These are phyloP conservation scores for Ramaria rubella DNA, from an alignment of 768 basidiomycete genomes.

Conservation along the genomic window DNA sequence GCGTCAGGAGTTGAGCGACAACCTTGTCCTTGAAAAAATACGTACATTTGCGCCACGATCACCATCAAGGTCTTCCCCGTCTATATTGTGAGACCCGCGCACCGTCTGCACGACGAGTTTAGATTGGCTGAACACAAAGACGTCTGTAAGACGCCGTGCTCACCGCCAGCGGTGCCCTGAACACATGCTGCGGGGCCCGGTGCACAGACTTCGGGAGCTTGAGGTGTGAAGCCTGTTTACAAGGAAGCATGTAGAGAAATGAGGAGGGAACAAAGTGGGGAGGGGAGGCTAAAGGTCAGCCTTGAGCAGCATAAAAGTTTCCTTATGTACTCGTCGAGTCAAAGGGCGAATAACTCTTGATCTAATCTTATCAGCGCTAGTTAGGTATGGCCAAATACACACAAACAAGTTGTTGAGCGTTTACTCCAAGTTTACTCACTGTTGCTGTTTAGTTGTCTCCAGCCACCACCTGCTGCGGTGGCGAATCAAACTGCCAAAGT, in stretches of 20 bases:
- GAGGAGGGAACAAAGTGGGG: not conserved
- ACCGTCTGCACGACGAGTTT: slow-evolving; percentile 3
- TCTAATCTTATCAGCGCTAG: slow-evolving; percentile 12
- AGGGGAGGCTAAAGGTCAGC: not conserved
- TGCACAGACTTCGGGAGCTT: slow-evolving; percentile 3
- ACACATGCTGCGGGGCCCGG: slow-evolving; percentile 8
- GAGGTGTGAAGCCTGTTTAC: slow-evolving; percentile 6
- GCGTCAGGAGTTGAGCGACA: not conserved
- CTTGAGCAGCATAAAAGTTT: not conserved
- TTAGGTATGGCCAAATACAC: not conserved
- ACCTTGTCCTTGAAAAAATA: not conserved
- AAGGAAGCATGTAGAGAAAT: not conserved
- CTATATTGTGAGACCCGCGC: slow-evolving; percentile 10
- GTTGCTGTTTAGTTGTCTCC: not conserved
- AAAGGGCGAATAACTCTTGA: not conserved
- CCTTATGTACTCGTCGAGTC: slow-evolving; percentile 8
- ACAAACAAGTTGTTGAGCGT: slow-evolving; percentile 1
- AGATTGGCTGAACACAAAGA: not conserved
- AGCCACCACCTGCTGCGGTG: not conserved
- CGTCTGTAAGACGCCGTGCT: not conserved
- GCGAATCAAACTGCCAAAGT: not conserved
- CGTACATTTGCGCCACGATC: slow-evolving; percentile 9
- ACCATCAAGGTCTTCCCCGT: slow-evolving; percentile 2
- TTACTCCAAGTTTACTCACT: too few relatives aligned
- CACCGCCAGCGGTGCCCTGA: slow-evolving; percentile 9